A percentile compares a stretch with the other conserved stretches of the same genome.
These are phyloP conservation scores for Dacryopinax primogenitus DNA, from an alignment of 768 basidiomycete genomes.

Conservation along the genomic window DNA sequence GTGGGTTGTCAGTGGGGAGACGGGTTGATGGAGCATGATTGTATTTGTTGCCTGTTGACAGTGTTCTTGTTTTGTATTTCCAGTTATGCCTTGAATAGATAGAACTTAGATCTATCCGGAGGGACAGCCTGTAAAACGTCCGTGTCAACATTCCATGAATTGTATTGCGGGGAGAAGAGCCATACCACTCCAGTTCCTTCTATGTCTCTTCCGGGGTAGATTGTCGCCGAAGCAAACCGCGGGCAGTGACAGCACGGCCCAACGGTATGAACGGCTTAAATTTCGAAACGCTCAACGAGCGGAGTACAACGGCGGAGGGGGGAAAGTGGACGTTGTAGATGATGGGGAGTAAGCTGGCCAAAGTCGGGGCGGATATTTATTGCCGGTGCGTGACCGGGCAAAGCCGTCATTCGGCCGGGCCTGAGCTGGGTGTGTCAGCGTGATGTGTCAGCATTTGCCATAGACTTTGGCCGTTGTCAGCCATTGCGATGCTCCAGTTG, in stretches of 20 bases:
- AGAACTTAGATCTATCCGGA: neutral
- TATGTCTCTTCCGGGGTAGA: neutral
- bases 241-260: neutral
- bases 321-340: neutral
- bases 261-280: neutral
- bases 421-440: too few relatives aligned
- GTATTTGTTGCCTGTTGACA: neutral
- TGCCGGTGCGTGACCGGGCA: too few relatives aligned
- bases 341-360: neutral
- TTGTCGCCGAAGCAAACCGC: neutral
- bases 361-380: neutral
- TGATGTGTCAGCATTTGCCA: too few relatives aligned
- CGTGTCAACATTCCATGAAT: neutral
- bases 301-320: neutral
- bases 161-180: neutral
- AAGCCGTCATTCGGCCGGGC: too few relatives aligned
- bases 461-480: too few relatives aligned
- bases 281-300: neutral
- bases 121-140: neutral
- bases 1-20: too few relatives aligned
- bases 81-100: neutral
- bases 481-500: too few relatives aligned
- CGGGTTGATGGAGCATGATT: neutral
- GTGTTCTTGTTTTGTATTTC: neutral
- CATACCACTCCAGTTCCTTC: neutral